A percentile compares a stretch with the other conserved stretches of the same genome.
Conservation (phyloP, 2,329 filamentous ascomycete genomes). For the Xylariales sp. region DNA sequence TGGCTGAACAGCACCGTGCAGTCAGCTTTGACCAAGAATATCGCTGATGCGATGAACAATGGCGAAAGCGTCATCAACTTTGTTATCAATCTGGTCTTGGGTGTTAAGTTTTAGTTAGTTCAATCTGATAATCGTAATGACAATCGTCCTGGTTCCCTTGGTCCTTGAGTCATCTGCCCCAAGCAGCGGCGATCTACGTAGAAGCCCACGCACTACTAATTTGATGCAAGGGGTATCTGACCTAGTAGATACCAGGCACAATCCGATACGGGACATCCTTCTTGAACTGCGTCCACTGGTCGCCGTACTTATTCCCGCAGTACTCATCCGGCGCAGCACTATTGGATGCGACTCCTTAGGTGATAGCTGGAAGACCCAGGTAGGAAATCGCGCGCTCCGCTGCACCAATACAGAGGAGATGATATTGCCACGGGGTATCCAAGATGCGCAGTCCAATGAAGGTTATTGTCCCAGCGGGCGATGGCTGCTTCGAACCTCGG, state of each 20-base stretch:
- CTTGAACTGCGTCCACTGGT: constrained; percentile 35
- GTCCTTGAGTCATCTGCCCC: no score
- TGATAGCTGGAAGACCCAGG: constrained; percentile 3
- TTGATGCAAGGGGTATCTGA: not conserved
- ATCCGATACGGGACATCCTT: constrained; percentile 31
- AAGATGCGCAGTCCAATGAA: constrained; percentile 35
- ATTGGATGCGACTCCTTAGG: not conserved
- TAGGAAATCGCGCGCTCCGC: constrained; percentile 8
- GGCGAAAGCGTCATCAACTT: constrained; percentile 10
- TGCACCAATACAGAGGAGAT: constrained; percentile 35
- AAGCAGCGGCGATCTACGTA: no score
- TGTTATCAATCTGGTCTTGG: not conserved
- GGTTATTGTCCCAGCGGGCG: constrained; percentile 29
- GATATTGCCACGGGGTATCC: constrained; percentile 27
- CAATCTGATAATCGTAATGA: no score
- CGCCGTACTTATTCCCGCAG: constrained; percentile 31
- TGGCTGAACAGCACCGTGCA: constrained; percentile 16
- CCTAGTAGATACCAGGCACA: constrained; percentile 32
- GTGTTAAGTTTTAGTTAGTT: not conserved
- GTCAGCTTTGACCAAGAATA: constrained; percentile 13
- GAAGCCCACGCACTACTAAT: no score
- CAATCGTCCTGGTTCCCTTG: not conserved
- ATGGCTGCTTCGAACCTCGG: constrained; percentile 32
- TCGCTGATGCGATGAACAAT: constrained; percentile 16
- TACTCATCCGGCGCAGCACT: constrained; percentile 25